Evolutionary conservation across 768 basidiomycete species (phyloP), one percentile per base, ranked within the genome.

Genomic region (Psilocybe cubensis): DNA sequence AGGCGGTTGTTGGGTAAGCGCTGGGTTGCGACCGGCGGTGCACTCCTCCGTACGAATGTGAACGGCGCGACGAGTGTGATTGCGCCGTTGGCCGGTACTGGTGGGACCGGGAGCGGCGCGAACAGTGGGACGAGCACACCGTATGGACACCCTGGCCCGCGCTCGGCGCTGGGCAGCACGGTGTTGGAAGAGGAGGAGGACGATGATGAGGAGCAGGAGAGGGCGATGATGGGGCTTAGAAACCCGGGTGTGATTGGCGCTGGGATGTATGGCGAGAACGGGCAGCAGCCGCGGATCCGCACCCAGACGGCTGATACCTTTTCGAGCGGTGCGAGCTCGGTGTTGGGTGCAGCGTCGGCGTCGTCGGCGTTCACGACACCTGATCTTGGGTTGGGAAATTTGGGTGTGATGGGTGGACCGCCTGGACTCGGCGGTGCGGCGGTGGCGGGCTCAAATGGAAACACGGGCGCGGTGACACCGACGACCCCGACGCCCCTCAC

Each of bases 61-160:
- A 84, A 84, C 59, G 80, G 72, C 4, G 68, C 72, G 1, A 53
- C 65, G 23, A 67, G 67, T 29, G 62, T 54, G 35, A 68, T 58
- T 31, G 52, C 62, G 12, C 61, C 60, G 35, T 58, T 54, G 28
- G 62, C 50, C n/a, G 27, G 60, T 23, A n/a, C n/a, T n/a, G n/a
- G n/a, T n/a, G n/a, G n/a, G n/a, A n/a, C n/a, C n/a, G 75, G 78
- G 7, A 84, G 83, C 59, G 77, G 82, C 3, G 81, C 78, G 27
- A 84, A 85, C 45, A 89, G 87, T 58, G 88, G 88, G 3, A 72
- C 87, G 21, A 88, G 87, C 66, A 88, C 89, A 23, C 87, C 89
- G 2, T 91, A 79, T 62, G 80, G 81, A 1, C 79, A 82, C 59
- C 74, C 76, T 2, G 74, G 82, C 6, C 75, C 82, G 0, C 80